Evolutionary conservation across 2,329 filamentous ascomycete genomes (phyloP).

Genomic region (Apiospora aurea): DNA sequence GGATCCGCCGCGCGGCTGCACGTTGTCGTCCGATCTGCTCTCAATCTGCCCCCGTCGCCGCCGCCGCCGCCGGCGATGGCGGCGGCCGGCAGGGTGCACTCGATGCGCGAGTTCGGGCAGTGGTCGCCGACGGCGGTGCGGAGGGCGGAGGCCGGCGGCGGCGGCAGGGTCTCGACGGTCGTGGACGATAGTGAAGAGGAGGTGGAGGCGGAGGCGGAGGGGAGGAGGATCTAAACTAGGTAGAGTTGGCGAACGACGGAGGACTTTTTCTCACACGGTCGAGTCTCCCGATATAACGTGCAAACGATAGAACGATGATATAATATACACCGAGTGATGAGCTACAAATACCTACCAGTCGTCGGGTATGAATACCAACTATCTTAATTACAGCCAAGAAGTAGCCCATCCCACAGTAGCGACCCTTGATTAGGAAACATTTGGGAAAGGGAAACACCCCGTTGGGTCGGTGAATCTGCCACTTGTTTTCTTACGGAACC

Average conservation of each 20-base stretch:
- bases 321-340: neutral
- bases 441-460: too few species aligned
- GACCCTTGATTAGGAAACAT: too few species aligned
- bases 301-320: neutral
- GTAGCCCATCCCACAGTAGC: too few species aligned
- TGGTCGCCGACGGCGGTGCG: neutral
- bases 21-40: neutral
- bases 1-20: too few species aligned
- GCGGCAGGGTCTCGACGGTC: neutral
- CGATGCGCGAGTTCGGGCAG: constrained; percentile 10
- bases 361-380: too few species aligned
- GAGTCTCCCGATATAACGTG: neutral
- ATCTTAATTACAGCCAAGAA: too few species aligned
- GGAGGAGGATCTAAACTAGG: neutral
- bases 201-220: neutral
- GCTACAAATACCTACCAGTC: too few species aligned
- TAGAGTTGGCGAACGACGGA: neutral
- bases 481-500: too few species aligned
- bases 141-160: neutral
- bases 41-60: neutral
- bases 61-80: neutral
- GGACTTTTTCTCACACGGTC: neutral
- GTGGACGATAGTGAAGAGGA: neutral
- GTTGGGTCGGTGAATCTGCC: too few species aligned
- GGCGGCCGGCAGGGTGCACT: neutral